Evolutionary conservation across 108 stramenopile genomes (phyloP).

Genomic region (Discostella stelligeroides): DNA sequence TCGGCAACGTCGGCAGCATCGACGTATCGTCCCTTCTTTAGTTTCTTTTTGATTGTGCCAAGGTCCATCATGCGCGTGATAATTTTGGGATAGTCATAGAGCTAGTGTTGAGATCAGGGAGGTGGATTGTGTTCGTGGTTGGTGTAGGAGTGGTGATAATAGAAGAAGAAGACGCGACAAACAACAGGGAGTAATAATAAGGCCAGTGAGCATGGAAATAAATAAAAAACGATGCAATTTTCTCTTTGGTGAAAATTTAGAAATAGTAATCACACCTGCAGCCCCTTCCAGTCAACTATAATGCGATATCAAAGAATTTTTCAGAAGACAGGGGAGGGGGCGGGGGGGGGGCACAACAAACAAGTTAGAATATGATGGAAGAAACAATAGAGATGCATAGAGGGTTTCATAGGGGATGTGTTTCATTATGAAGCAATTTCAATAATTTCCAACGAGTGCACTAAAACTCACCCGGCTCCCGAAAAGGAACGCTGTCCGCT

Average conservation of each 20-base stretch:
- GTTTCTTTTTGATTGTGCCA: conserved; percentile 87
- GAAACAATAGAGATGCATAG: too few species aligned
- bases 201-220: too few species aligned
- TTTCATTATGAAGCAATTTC: too few species aligned
- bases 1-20: conserved; percentile 77
- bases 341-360: background rate
- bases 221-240: too few species aligned
- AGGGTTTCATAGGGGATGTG: too few species aligned
- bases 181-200: too few species aligned
- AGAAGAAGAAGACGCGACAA: too few species aligned
- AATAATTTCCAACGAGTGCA: too few species aligned
- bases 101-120: conserved; percentile 52
- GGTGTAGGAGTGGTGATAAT: too few species aligned
- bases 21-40: conserved; percentile 82
- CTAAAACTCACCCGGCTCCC: conserved; percentile 72
- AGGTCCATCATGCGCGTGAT: conserved; percentile 97
- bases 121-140: background rate
- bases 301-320: background rate
- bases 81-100: conserved; percentile 94
- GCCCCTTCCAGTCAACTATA: conserved; percentile 86
- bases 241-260: too few species aligned
- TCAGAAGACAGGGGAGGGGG: background rate
- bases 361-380: too few species aligned
- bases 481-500: conserved; percentile 79
- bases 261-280: conserved; percentile 6